A percentile compares a stretch with the other conserved stretches of the same genome.
phyloP scores from a whole-genome alignment of 306 rosid genomes.

The Cucurbita pepo region DNA sequence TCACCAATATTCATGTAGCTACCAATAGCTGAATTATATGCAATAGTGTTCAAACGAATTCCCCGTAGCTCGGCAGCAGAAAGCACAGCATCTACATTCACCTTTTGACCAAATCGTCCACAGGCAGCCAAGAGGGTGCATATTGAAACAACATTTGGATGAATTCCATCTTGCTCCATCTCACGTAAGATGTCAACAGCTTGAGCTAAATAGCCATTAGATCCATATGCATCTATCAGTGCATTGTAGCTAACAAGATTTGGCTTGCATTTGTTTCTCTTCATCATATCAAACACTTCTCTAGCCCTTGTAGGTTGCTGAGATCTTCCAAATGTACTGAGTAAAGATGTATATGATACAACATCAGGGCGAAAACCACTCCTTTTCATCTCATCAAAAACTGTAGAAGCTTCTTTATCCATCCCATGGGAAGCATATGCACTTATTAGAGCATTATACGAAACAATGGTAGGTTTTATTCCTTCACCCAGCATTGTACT shows the following conservation, averaged over 20 bases:
- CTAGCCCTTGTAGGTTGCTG: conserved; percentile 58
- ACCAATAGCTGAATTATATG: conserved; percentile 89
- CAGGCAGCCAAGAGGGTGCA: conserved; percentile 85
- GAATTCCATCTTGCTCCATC: conserved; percentile 73
- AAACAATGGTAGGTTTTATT: conserved; percentile 58
- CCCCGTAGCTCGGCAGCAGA: conserved; percentile 76
- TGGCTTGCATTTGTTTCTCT: conserved; percentile 55
- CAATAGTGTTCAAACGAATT: conserved; percentile 65
- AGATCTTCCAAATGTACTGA: conserved; percentile 82
- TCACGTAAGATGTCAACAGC: conserved; percentile 70
- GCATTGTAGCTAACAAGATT: conserved; percentile 78
- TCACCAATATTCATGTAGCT: conserved; percentile 75
- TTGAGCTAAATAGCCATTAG: conserved; percentile 57
- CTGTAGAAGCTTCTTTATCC: conserved; percentile 46
- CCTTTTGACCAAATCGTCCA: conserved; percentile 71
- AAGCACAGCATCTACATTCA: conserved; percentile 67
- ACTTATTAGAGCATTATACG: conserved; percentile 66
- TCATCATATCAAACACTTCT: conserved; percentile 50
- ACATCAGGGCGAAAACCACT: conserved; percentile 66
- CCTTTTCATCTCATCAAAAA: conserved; percentile 53
- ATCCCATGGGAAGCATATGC: conserved; percentile 79
- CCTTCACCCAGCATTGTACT: conserved; percentile 74
- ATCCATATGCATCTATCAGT: conserved; percentile 84
- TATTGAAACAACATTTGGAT: conserved; percentile 85
- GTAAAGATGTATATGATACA: conserved; percentile 77